phyloP scores from a whole-genome alignment of 768 basidiomycete species.

The Hemileccinum rubropunctum region DNA sequence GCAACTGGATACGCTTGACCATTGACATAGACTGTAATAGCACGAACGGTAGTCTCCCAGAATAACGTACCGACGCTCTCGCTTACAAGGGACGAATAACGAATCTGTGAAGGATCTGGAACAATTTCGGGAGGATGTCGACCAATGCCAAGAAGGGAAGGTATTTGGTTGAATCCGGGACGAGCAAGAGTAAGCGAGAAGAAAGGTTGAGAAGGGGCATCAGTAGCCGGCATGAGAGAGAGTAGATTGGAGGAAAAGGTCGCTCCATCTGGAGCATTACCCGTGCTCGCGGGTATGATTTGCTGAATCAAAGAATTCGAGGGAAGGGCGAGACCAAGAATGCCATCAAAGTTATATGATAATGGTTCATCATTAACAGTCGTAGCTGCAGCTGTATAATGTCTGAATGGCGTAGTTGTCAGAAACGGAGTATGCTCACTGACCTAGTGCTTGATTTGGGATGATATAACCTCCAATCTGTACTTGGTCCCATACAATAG shows the following conservation, averaged over 20 bases:
- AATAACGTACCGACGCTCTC: conserved; percentile 43
- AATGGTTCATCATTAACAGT: conserved; percentile 57
- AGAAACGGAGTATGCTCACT: conserved; percentile 8
- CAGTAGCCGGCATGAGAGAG: conserved; percentile 51
- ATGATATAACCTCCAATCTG: conserved; percentile 63
- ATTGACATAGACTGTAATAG: conserved; percentile 59
- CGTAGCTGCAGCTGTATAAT: conserved; percentile 53
- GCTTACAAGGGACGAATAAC: conserved; percentile 47
- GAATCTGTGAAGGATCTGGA: conserved; percentile 48
- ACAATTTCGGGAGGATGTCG: conserved; percentile 56
- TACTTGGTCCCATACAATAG: conserved; percentile 69
- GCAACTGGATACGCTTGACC: conserved; percentile 39
- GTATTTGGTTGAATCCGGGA: conserved; percentile 56
- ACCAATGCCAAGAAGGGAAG: conserved; percentile 67
- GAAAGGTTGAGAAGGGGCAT: conserved; percentile 60
- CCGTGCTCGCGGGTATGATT: conserved; percentile 45
- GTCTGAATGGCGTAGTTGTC: not conserved
- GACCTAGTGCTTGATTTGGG: conserved; percentile 68
- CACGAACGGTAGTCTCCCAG: conserved; percentile 62
- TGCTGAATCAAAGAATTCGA: conserved; percentile 64
- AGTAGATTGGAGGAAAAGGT: conserved; percentile 69
- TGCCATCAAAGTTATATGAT: conserved; percentile 53
- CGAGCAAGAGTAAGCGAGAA: conserved; percentile 65
- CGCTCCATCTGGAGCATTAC: conserved; percentile 61
- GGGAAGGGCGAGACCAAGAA: conserved; percentile 76